Conservation (phyloP, 495 filamentous ascomycete genomes). For the Eremomyces bilateralis region DNA sequence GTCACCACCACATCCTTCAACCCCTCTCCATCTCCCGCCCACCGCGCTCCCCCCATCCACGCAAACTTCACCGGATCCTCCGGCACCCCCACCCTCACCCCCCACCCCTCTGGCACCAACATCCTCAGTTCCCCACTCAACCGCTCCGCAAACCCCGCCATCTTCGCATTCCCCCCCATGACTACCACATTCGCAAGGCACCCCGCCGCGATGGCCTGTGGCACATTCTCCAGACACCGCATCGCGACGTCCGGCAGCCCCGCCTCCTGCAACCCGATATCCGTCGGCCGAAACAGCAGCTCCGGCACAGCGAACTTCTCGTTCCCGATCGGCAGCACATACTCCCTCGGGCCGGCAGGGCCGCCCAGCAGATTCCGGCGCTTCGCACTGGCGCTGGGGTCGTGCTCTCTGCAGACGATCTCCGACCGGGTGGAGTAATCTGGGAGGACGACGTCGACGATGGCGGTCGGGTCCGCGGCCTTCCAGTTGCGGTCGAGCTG, state of each 20-base stretch:
- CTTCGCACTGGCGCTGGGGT: slow-evolving; percentile 37
- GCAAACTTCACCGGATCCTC: slow-evolving; percentile 57
- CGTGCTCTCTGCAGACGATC: too few relatives aligned
- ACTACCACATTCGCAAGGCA: slow-evolving; percentile 75
- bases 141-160: slow-evolving; percentile 65
- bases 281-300: slow-evolving; percentile 62
- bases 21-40: slow-evolving; percentile 43
- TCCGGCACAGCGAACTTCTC: slow-evolving; percentile 87
- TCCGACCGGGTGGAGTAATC: slow-evolving; percentile 58
- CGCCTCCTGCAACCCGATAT: slow-evolving; percentile 72
- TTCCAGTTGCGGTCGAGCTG: slow-evolving; percentile 79
- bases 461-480: slow-evolving; percentile 43
- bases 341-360: slow-evolving; percentile 40
- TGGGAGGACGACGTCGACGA: slow-evolving; percentile 81
- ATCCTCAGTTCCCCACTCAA: slow-evolving; percentile 44
- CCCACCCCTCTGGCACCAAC: slow-evolving; percentile 53
- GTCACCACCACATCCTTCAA: slow-evolving; percentile 47
- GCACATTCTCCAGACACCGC: slow-evolving; percentile 57
- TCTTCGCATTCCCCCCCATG: slow-evolving; percentile 64
- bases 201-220: slow-evolving; percentile 51
- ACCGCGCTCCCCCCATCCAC: slow-evolving; percentile 61
- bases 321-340: slow-evolving; percentile 69
- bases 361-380: slow-evolving; percentile 28
- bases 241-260: slow-evolving; percentile 64
- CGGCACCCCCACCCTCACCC: slow-evolving; percentile 48